Evolutionary conservation across 2,329 filamentous ascomycete genomes (phyloP).

Genomic region (Corynespora cassiicola): DNA sequence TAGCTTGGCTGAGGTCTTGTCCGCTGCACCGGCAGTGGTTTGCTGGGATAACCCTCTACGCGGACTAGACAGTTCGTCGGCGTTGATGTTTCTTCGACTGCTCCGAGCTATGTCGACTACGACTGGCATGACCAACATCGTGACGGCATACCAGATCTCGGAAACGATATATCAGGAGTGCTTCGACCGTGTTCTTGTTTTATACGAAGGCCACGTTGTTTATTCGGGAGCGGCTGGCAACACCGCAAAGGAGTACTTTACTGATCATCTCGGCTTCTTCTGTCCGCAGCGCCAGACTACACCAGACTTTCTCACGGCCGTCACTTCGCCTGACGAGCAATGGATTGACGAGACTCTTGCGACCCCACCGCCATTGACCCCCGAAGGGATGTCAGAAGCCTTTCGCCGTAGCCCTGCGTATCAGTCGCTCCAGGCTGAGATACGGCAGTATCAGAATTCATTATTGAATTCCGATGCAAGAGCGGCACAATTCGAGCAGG

Average conservation of each 20-base stretch:
- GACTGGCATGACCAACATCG: slow-evolving; percentile 52
- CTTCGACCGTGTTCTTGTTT: slow-evolving; percentile 74
- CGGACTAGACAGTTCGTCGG: slow-evolving; percentile 48
- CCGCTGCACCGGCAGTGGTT: slow-evolving; percentile 35
- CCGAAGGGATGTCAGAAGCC: no score
- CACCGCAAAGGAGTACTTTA: slow-evolving; percentile 68
- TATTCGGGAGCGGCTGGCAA: slow-evolving; percentile 70
- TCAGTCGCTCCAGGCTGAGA: no score
- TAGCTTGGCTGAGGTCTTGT: slow-evolving; percentile 58
- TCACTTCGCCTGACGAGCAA: slow-evolving; percentile 58
- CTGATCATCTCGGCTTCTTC: slow-evolving; percentile 68
- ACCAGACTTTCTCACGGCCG: slow-evolving; percentile 74
- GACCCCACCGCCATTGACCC: no score
- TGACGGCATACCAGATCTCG: slow-evolving; percentile 60
- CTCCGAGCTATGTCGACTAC: slow-evolving; percentile 56
- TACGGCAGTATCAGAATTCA: no score
- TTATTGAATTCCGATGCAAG: no score
- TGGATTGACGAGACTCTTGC: no score
- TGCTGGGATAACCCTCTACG: slow-evolving; percentile 50
- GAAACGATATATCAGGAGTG: slow-evolving; percentile 58
- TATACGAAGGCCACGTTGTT: slow-evolving; percentile 77
- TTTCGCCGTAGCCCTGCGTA: no score
- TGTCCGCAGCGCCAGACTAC: slow-evolving; percentile 71
- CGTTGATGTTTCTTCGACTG: slow-evolving; percentile 61
- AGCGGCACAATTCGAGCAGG: no score